Percentiles rank a stretch among this genome's conserved stretches.
Conservation (phyloP, 768 basidiomycete genomes). For the Mrakia gelida region DNA sequence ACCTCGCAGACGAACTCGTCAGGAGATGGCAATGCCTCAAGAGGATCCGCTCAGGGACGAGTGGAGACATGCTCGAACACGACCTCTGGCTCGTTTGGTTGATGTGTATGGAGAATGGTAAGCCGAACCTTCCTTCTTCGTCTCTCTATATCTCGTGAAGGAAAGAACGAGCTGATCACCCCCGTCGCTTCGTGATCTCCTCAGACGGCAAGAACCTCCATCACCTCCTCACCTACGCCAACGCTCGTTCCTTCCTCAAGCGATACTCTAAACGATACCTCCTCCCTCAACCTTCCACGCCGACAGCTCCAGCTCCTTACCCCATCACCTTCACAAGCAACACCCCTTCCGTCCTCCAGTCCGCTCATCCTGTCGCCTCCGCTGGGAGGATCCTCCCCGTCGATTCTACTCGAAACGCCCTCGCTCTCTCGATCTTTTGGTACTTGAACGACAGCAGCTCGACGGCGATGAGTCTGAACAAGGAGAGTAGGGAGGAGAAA, state of each 20-base stretch:
- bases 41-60: constrained; percentile 27
- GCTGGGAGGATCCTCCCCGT: neutral
- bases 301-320: neutral
- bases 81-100: constrained; percentile 42
- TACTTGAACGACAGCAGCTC: constrained; percentile 1
- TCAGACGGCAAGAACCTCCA: constrained; percentile 42
- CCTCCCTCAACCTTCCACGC: neutral
- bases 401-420: constrained; percentile 2
- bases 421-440: constrained; percentile 26
- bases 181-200: neutral
- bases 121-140: constrained; percentile 38
- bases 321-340: constrained; percentile 38
- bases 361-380: neutral
- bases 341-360: constrained; percentile 30
- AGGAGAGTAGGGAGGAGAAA: constrained; percentile 40
- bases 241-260: constrained; percentile 17
- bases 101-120: constrained; percentile 45
- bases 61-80: neutral
- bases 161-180: neutral
- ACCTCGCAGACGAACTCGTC: constrained; percentile 37
- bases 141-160: neutral
- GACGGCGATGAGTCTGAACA: constrained; percentile 10
- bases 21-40: constrained; percentile 35
- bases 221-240: constrained; percentile 38
- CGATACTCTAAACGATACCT: neutral